Base-by-base conservation (phyloP, 768 basidiomycete species). In the Leucocoprinus leucothites region DNA sequence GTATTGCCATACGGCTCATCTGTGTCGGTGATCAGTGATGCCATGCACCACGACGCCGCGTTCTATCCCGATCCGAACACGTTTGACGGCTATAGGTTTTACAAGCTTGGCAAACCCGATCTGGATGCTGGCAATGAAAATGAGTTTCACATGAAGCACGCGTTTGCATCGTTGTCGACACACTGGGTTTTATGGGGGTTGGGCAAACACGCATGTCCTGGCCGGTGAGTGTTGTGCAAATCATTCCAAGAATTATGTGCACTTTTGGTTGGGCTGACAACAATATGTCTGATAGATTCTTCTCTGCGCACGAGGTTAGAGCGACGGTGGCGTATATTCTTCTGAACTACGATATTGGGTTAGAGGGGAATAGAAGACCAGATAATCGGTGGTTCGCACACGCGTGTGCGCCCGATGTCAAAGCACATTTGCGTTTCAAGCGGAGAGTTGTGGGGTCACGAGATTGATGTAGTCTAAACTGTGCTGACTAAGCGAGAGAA, bases 251-350 rank as follows among this genome's bases (percentile, higher is more conserved):
- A 31, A 31, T 31, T 31, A 5, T 31, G 31, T 31, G 31, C 31
- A 11, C 11, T 31, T 31, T 31, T 11, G 31, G 31, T 31, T 11
- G 5, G 31, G 31, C 31, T 31, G 31, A 31, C 31, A 5, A 11
- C 31, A 31, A 69, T 31, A 31, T 31, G 31, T 31, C 6, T 31
- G 31, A 31, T 13, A 62, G 74, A 11, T 72, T 72, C 60, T 73
- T 73, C 57, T 69, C 69, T 18, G 65, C 65, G 13, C 67, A 63
- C 38, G 68, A 68, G 57, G 48, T 74, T 36, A 73, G 73, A 52
- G 58, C 62, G 3, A 68, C 73, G 53, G 49, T 69, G 24, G 69
- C 68, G 1, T 62, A 69, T 53, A 56, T 73, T 31, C 57, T 71
- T 26, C 48, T 68, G 51, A 67, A 65, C 41, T 74, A 71, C 57